Percentiles rank a stretch among this genome's conserved stretches.
phyloP scores from a whole-genome alignment of 2,329 filamentous ascomycete species.

The Scytalidium sp. region DNA sequence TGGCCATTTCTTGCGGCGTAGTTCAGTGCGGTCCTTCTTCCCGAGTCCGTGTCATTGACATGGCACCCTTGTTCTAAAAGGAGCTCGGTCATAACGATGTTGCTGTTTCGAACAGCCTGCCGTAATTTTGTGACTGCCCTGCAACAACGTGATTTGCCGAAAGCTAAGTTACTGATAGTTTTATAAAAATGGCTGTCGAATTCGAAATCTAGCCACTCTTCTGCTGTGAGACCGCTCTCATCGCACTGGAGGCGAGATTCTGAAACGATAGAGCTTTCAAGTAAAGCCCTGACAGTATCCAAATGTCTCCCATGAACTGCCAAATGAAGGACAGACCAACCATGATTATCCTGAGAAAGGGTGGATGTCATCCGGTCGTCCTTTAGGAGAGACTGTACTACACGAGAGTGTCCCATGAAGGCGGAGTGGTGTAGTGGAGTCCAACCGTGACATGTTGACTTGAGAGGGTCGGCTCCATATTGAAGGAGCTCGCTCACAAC shows the following conservation, averaged over 20 bases:
- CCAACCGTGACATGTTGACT: slow-evolving; percentile 15
- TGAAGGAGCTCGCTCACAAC: slow-evolving; percentile 4
- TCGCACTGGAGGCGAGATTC: slow-evolving; percentile 14
- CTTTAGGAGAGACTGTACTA: slow-evolving; percentile 19
- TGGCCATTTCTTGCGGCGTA: slow-evolving; percentile 22
- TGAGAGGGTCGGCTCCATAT: slow-evolving; percentile 6
- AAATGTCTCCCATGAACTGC: slow-evolving; percentile 20
- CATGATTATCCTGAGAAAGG: slow-evolving; percentile 21
- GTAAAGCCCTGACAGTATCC: slow-evolving; percentile 15
- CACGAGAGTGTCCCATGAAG: slow-evolving; percentile 21
- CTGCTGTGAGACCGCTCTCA: slow-evolving; percentile 21
- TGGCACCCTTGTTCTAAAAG: slow-evolving; percentile 18
- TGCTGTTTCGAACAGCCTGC: slow-evolving; percentile 20
- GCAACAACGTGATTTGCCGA: slow-evolving; percentile 26
- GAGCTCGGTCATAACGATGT: slow-evolving; percentile 17
- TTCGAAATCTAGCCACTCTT: slow-evolving; percentile 21
- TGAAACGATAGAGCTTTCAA: slow-evolving; percentile 9
- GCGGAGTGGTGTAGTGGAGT: slow-evolving; percentile 17
- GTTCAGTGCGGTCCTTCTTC: slow-evolving; percentile 26
- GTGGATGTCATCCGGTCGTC: slow-evolving; percentile 17
- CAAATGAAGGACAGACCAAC: slow-evolving; percentile 24
- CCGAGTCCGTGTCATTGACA: slow-evolving; percentile 23
- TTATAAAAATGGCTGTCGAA: slow-evolving; percentile 16
- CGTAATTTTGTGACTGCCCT: slow-evolving; percentile 21
- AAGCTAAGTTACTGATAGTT: slow-evolving; percentile 22